Evolutionary conservation across 176 grass and related monocot species (phyloP).

Genomic region (Cenchrus fungigraminus): DNA sequence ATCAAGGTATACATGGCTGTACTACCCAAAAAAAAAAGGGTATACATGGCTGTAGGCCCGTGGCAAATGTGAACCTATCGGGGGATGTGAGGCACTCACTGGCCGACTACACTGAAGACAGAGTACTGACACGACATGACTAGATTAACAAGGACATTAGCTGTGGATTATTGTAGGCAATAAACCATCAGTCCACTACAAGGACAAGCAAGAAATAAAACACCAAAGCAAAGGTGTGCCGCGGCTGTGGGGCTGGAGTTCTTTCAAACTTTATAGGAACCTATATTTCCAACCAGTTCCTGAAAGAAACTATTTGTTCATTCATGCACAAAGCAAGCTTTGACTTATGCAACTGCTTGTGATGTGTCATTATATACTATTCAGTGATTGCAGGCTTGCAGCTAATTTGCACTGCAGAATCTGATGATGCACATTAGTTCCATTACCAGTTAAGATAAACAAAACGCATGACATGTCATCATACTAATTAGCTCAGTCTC

Average conservation of each 20-base stretch:
- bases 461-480: too few species aligned
- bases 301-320: too few species aligned
- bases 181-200: neutral
- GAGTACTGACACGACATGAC: conserved; percentile 15
- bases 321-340: too few species aligned
- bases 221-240: neutral
- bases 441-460: too few species aligned
- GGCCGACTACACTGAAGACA: conserved; percentile 1
- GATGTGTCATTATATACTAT: too few species aligned
- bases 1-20: too few species aligned
- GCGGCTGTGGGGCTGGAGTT: neutral
- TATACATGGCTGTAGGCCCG: neutral
- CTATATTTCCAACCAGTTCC: too few species aligned
- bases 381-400: too few species aligned
- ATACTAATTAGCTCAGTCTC: conserved; percentile 6
- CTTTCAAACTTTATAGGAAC: neutral
- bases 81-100: conserved; percentile 11
- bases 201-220: neutral
- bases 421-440: too few species aligned
- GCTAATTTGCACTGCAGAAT: too few species aligned
- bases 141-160: neutral
- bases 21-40: too few species aligned
- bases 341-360: too few species aligned
- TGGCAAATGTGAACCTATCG: conserved; percentile 20
- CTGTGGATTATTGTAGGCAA: neutral